These are phyloP conservation scores for Globisporangium carolinianum DNA, from an alignment of 352 stramenopile species.

Conservation along the genomic window DNA sequence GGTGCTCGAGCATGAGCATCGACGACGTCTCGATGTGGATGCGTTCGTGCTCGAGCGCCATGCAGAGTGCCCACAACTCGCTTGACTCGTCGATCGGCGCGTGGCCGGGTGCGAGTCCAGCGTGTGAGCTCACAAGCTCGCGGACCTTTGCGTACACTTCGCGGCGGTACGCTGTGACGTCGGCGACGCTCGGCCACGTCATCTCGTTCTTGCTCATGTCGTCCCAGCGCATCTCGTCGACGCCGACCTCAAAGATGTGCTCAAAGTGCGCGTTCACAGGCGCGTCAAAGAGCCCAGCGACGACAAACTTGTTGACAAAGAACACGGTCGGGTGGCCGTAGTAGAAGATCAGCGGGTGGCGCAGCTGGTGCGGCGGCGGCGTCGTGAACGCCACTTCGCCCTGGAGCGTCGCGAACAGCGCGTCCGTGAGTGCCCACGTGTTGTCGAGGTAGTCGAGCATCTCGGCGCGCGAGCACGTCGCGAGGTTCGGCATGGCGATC, in stretches of 20 bases:
- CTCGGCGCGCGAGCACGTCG: conserved; percentile 70
- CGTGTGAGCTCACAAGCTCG: conserved; percentile 85
- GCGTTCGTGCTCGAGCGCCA: conserved; percentile 95
- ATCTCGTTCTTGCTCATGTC: conserved; percentile 97
- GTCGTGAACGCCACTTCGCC: conserved; percentile 88
- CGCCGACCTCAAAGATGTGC: conserved; percentile 94
- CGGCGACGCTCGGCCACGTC: conserved; percentile 86
- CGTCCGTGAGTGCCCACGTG: conserved; percentile 92
- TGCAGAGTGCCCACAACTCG: conserved; percentile 92
- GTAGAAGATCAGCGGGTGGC: conserved; percentile 98
- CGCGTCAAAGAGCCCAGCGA: conserved; percentile 83
- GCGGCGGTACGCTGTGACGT: conserved; percentile 91
- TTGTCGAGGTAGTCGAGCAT: conserved; percentile 95
- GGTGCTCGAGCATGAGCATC: conserved; percentile 92
- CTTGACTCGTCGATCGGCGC: conserved; percentile 73
- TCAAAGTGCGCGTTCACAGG: conserved; percentile 93
- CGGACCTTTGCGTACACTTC: conserved; percentile 88
- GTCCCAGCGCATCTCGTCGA: conserved; percentile 99
- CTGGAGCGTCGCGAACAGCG: conserved; percentile 89
- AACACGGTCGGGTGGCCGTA: conserved; percentile 95
- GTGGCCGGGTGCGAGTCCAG: conserved; percentile 66
- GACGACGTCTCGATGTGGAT: conserved; percentile 98
- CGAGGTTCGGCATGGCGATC: conserved; percentile 81
- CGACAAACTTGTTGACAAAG: conserved; percentile 96
- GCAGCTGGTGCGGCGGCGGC: conserved; percentile 88